Evolutionary conservation across 805 yeast genomes (phyloP), one percentile per base, ranked within the genome.

Genomic region (Cyberlindnera suaveolens): DNA sequence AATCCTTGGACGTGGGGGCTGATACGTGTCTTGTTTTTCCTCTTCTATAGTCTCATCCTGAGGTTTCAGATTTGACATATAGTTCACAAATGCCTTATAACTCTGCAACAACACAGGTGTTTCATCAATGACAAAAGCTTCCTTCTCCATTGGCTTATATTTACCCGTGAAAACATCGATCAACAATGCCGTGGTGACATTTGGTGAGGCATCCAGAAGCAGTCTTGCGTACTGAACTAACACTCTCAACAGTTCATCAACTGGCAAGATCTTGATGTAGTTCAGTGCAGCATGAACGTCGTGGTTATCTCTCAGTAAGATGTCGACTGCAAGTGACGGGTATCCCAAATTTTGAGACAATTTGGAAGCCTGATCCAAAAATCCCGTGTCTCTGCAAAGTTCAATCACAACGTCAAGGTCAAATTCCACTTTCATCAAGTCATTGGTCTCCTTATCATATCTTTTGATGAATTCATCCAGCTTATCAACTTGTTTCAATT

Each of bases 121-220:
- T 14, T 50, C 56, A 35, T 48, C 51, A 14, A 14, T 20, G 23
- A 49, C 54, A 43, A n/a, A 32, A 60, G 31, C 20, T 43, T 41
- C 42, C 46, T 37, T 46, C 16, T 41, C 23, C 20, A 58, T 61
- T 4, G 88, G 83, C 26, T 64, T 67, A 59, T 82, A 91, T 42
- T 77, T 79, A 0, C 97, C 97, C 0, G 98, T 91, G 58, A 91
- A 93, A 0, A 91, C 84, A 26, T 85, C 83, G 40, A 93, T 89
- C 44, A 91, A 67, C 31, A 93, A 63, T 27, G 82, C 82, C 1
- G 96, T 89, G 0, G 96, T 84, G 43, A 83, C 88, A 44, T 84
- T 75, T 0, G 98, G 97, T 32, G 78, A 64, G 37, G 70, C 58
- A 31, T 84, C 85, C 38, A 91, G 67, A 26, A 91, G 64, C 1